phyloP scores from a whole-genome alignment of 441 rosid species.

The Eruca vesicaria region DNA sequence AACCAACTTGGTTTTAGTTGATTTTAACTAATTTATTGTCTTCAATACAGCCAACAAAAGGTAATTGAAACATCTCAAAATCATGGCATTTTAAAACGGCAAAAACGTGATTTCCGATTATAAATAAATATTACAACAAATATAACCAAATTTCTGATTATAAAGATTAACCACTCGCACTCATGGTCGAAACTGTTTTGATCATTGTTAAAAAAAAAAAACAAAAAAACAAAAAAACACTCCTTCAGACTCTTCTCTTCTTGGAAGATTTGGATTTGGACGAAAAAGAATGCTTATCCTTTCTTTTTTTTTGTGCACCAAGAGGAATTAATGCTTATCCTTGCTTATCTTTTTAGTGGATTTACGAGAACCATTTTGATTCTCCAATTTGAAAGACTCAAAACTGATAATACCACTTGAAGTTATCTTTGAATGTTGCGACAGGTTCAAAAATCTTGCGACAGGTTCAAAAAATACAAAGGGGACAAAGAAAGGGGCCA shows the following conservation, averaged over 20 bases:
- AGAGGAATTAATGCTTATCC: too few species aligned
- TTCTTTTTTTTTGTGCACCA: too few species aligned
- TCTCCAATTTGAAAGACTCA: conserved; percentile 50
- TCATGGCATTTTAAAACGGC: too few species aligned
- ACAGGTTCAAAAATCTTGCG: too few species aligned
- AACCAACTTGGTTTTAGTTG: too few species aligned
- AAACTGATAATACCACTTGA: conserved; percentile 64
- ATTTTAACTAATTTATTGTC: too few species aligned
- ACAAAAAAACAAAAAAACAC: background rate
- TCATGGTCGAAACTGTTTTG: conserved; percentile 14
- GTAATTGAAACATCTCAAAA: too few species aligned
- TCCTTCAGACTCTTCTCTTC: conserved; percentile 28
- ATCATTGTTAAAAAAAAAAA: too few species aligned
- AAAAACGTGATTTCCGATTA: too few species aligned
- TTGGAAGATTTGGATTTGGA: conserved; percentile 33
- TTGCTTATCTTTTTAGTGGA: conserved; percentile 28
- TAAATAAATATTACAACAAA: conserved; percentile 20
- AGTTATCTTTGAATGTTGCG: conserved; percentile 49
- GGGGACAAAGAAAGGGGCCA: too few species aligned
- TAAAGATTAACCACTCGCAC: background rate
- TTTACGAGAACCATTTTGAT: conserved; percentile 26
- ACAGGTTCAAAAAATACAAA: too few species aligned
- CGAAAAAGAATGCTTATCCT: conserved; percentile 14
- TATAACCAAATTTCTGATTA: background rate
- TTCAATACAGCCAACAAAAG: too few species aligned